phyloP scores from a whole-genome alignment of 192 early-diverging fungal genomes.

The Entomortierella parvispora region DNA sequence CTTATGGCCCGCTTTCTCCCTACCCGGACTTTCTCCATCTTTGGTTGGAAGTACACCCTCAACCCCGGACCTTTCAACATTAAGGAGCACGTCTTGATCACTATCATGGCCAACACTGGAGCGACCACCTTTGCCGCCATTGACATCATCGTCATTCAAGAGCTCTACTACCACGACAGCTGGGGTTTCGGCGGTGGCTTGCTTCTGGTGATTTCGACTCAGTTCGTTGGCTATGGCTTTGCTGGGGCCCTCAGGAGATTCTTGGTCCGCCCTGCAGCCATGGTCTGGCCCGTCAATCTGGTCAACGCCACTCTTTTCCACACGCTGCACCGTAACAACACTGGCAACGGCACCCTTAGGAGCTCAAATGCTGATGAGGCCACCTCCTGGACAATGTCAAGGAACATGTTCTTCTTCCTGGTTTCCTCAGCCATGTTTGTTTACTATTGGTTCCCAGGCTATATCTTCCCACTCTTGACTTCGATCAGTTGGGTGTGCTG shows the following conservation, averaged over 20 bases:
- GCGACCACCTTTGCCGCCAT: slow-evolving; percentile 78
- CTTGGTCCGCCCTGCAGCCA: slow-evolving; percentile 85
- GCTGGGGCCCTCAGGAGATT: slow-evolving; percentile 74
- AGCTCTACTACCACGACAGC: slow-evolving; percentile 72
- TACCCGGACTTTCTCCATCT: slow-evolving; percentile 56
- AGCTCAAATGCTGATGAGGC: slow-evolving; percentile 8
- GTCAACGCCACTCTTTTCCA: slow-evolving; percentile 81
- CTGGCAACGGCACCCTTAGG: slow-evolving; percentile 28
- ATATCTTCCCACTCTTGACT: slow-evolving; percentile 73
- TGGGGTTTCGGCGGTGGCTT: slow-evolving; percentile 73
- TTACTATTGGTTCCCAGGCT: slow-evolving; percentile 63
- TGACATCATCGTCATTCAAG: slow-evolving; percentile 77
- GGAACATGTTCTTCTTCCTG: slow-evolving; percentile 62
- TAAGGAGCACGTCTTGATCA: slow-evolving; percentile 90
- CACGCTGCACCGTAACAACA: slow-evolving; percentile 74
- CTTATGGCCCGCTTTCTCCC: slow-evolving; percentile 73
- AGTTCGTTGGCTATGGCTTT: slow-evolving; percentile 71
- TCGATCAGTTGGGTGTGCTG: slow-evolving; percentile 66
- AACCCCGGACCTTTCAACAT: slow-evolving; percentile 90
- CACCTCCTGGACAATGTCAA: slow-evolving; percentile 54
- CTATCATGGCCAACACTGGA: slow-evolving; percentile 77
- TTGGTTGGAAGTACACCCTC: slow-evolving; percentile 60
- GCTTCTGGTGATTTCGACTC: slow-evolving; percentile 75
- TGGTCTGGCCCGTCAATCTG: slow-evolving; percentile 90
- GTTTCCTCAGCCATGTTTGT: slow-evolving; percentile 54